phyloP scores from a whole-genome alignment of 805 yeast species.

The Debaryomyces tyrocola region DNA sequence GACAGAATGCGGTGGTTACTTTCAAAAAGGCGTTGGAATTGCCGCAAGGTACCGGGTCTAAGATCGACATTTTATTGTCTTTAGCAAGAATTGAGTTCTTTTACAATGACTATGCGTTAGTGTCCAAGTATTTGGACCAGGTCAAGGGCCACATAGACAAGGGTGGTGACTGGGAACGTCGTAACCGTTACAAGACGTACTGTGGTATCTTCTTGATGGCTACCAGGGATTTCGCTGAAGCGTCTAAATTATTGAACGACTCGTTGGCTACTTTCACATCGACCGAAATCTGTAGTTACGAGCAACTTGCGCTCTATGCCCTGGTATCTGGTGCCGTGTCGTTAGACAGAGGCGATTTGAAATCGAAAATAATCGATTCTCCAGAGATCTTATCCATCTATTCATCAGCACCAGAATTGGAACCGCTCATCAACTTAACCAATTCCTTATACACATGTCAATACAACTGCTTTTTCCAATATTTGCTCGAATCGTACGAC shows the following conservation, averaged over 20 bases:
- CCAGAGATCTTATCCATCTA: slow-evolving; percentile 87
- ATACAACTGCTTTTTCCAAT: slow-evolving; percentile 75
- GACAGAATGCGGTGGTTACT: slow-evolving; percentile 63
- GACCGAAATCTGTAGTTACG: slow-evolving; percentile 84
- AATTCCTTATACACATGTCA: slow-evolving; percentile 88
- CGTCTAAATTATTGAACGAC: slow-evolving; percentile 82
- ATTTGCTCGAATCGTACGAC: slow-evolving; percentile 75
- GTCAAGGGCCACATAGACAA: slow-evolving; percentile 78
- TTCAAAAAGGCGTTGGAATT: slow-evolving; percentile 72
- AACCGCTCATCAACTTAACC: slow-evolving; percentile 79
- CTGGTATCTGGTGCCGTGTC: slow-evolving; percentile 84
- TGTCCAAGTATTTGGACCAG: slow-evolving; percentile 70
- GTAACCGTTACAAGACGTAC: slow-evolving; percentile 91
- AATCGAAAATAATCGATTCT: slow-evolving; percentile 82
- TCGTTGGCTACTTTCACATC: slow-evolving; percentile 94
- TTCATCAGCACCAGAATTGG: slow-evolving; percentile 67
- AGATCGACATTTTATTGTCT: slow-evolving; percentile 82
- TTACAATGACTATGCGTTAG: slow-evolving; percentile 71
- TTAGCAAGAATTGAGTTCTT: slow-evolving; percentile 88
- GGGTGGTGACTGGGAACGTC: slow-evolving; percentile 99
- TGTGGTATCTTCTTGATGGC: slow-evolving; percentile 81
- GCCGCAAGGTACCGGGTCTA: slow-evolving; percentile 84
- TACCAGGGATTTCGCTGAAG: slow-evolving; percentile 81
- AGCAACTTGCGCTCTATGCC: slow-evolving; percentile 85
- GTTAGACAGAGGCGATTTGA: slow-evolving; percentile 80